Evolutionary conservation across 176 grass and related monocot species (phyloP), one percentile per base, ranked within the genome.

Genomic region (Hordeum marinum): DNA sequence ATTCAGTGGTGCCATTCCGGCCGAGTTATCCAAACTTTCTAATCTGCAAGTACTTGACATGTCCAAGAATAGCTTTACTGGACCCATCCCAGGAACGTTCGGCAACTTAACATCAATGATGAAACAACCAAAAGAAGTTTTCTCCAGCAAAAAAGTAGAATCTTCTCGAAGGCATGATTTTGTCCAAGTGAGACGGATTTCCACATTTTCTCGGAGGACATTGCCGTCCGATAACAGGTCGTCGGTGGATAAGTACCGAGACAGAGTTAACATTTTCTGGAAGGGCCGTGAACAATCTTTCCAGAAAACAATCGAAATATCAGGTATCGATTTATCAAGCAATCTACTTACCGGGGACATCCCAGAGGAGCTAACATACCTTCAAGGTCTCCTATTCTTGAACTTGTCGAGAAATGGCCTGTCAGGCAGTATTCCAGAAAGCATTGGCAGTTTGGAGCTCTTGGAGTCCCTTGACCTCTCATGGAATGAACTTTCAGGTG

Each of bases 21-120:
- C 40, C 2, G 26, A 82, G 25, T 26, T 88, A 5, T 60, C 83
- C 27, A 10, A 59, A 17, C 86, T 92, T 21, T 9, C 20, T 52
- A 62, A 66, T 3, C 87, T 89, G 64, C 87, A 89, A 77, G 9
- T 92, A 23, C 27, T 92, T 20, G 87, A 89, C 82, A 80, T 89
- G 48, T 80, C 83, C 3, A 17, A 83, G 21, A 92, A 92, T 5
- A 77, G 75, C 32, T 81, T 92, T 14, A 42, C 48, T 10, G 84
- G 90, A 76, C 36, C 24, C 29, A 89, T 92, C 52, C 90, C 90
- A 0, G 4, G 34, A 20, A 65, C 67, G 15, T 69, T 92, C 3
- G 35, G 79, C 65, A 89, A 77, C 52, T 76, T 92, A 15, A 62
- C 11, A 3, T 77, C 83, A 3, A 92, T 92, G 87, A 63, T 76